Percentiles rank a stretch among this genome's conserved stretches.
phyloP scores from a whole-genome alignment of 768 basidiomycete genomes.

The Lanmaoa rubissima region DNA sequence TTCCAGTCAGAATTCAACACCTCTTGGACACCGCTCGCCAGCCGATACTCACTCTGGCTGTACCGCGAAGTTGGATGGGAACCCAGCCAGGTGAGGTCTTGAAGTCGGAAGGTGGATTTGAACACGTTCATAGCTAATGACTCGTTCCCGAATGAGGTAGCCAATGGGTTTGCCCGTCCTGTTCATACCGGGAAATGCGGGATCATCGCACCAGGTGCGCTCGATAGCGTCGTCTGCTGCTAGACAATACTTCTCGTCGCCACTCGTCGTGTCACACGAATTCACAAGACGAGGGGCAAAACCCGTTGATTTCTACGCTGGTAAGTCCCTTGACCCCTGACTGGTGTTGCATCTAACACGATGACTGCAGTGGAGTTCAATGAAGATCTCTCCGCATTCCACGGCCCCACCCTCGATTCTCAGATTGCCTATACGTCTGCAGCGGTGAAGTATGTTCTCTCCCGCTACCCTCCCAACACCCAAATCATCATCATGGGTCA shows the following conservation, averaged over 20 bases:
- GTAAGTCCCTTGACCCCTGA: slow-evolving; percentile 39
- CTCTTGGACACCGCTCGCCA: slow-evolving; percentile 68
- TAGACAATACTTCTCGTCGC: slow-evolving; percentile 71
- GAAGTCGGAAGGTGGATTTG: slow-evolving; percentile 1
- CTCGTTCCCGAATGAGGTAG: slow-evolving; percentile 12
- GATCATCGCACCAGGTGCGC: slow-evolving; percentile 89
- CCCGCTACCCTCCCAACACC: slow-evolving; percentile 64
- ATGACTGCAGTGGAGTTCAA: slow-evolving; percentile 75
- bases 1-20: slow-evolving; percentile 64
- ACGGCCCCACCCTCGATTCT: slow-evolving; percentile 82
- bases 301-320: slow-evolving; percentile 82
- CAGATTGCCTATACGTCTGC: slow-evolving; percentile 73
- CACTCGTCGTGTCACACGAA: slow-evolving; percentile 50
- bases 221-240: slow-evolving; percentile 92
- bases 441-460: slow-evolving; percentile 76
- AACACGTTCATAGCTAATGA: background rate
- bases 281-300: slow-evolving; percentile 47
- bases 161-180: slow-evolving; percentile 75
- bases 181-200: slow-evolving; percentile 97
- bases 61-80: slow-evolving; percentile 93
- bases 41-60: slow-evolving; percentile 81
- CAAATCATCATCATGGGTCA: slow-evolving; percentile 82
- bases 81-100: slow-evolving; percentile 45
- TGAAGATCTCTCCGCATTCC: slow-evolving; percentile 95
- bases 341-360: background rate